Base-by-base conservation (phyloP, 1,139 yeast species). In the Blastobotrys serpentis region DNA sequence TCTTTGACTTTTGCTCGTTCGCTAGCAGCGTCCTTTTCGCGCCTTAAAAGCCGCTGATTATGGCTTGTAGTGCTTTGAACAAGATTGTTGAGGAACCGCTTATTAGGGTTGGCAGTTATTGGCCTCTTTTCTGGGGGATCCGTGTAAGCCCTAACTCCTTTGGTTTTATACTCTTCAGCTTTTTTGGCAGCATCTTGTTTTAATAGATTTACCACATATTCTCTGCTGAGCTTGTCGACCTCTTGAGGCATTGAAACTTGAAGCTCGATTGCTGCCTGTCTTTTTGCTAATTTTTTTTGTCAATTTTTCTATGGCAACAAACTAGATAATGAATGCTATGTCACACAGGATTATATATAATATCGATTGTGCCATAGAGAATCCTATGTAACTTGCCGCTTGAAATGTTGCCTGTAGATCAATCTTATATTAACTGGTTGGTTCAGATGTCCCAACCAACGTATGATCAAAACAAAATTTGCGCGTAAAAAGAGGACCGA, bases 181-280 rank as follows among this genome's bases (percentile, higher is more conserved):
- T 42, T 40, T 23, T 37, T 34, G 37, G 29, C 40, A 10, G 55
- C 57, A 32, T 55, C 58, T 14, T 42, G 42, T 41, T 52, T 54
- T 23, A 55, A 37, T 25, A 55, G 44, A 5, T 49, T 49, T 1
- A 55, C 47, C 29, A 55, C 49, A 25, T 52, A 44, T 26, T 50
- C 45, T 7, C 40, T 14, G 25, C 40, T 36, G 13, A 36, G 14
- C 19, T 36, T 36, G 7, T n/a, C n/a, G n/a, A 4, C 32, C 7
- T 36, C 40, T 13, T 21, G 38, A n/a, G 23, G 39, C 53, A 14
- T 47, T 36, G 25, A 47, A 50, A 22, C 26, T 29, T 7, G 25
- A 7, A 14, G 32, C 4, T 6, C 13, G 26, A 23, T 6, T 6
- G 10, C 8, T 6, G 26, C 8, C 10, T 23, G 6, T 23, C 10